phyloP scores from a whole-genome alignment of 2,329 filamentous ascomycete species.

The Nakataea oryzae region DNA sequence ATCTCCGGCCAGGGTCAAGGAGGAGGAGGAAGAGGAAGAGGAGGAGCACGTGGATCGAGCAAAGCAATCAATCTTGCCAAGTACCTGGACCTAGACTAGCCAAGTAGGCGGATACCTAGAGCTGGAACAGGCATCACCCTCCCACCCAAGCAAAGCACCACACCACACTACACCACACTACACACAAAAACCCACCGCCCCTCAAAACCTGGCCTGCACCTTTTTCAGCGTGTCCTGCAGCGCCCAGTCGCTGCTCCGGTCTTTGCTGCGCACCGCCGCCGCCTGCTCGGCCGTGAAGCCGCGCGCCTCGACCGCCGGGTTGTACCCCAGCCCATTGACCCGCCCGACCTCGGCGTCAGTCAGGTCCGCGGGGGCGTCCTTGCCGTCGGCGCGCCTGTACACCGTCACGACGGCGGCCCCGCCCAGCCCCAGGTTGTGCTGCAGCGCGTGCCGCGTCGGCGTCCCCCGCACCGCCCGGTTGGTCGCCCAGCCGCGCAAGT shows the following conservation, averaged over 20 bases:
- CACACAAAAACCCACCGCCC: not conserved
- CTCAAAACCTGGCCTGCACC: slow-evolving; percentile 41
- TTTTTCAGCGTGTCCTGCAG: slow-evolving; percentile 64
- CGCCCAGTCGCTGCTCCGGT: slow-evolving; percentile 59
- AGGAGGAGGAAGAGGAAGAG: no score
- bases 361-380: slow-evolving; percentile 43
- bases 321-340: slow-evolving; percentile 69
- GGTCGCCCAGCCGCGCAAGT: slow-evolving; percentile 90
- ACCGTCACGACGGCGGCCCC: slow-evolving; percentile 87
- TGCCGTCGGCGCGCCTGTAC: slow-evolving; percentile 74
- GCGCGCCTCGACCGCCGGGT: slow-evolving; percentile 81
- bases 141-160: no score
- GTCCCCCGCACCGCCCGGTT: slow-evolving; percentile 58
- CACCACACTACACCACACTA: not conserved
- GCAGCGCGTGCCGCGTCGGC: slow-evolving; percentile 59
- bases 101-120: not conserved
- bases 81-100: no score
- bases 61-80: no score
- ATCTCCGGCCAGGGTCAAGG: no score
- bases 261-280: slow-evolving; percentile 58
- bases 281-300: slow-evolving; percentile 77
- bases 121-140: not conserved
- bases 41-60: no score
- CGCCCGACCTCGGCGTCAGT: slow-evolving; percentile 54
- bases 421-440: slow-evolving; percentile 89